phyloP scores from a whole-genome alignment of 768 basidiomycete genomes.

The Rhodotorula babjevae region DNA sequence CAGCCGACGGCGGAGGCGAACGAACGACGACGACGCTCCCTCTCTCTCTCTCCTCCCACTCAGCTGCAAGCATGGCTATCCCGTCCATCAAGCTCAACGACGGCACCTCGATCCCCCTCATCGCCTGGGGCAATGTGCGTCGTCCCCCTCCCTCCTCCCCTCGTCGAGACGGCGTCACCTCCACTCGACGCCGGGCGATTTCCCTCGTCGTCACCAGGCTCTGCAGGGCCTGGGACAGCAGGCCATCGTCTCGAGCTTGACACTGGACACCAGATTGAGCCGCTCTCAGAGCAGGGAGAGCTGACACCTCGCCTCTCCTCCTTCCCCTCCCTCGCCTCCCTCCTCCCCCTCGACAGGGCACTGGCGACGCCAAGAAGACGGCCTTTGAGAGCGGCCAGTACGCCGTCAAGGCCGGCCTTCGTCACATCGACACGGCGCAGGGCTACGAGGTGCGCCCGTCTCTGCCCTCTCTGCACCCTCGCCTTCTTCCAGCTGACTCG shows the following conservation, averaged over 20 bases:
- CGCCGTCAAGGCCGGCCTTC: slow-evolving; percentile 43
- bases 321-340: no score
- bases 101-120: slow-evolving; percentile 43
- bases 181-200: not conserved
- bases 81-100: slow-evolving; percentile 43
- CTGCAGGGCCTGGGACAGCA: no score
- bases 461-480: not conserved
- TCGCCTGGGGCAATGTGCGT: slow-evolving; percentile 43
- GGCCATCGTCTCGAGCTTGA: no score
- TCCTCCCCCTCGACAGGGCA: slow-evolving; percentile 23
- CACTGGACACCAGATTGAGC: no score
- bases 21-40: no score
- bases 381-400: slow-evolving; percentile 33
- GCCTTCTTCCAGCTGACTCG: not conserved
- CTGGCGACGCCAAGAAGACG: slow-evolving; percentile 36
- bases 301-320: not conserved
- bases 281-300: no score
- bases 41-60: not conserved
- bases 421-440: slow-evolving; percentile 32
- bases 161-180: not conserved
- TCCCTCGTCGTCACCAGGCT: no score
- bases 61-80: slow-evolving; percentile 20
- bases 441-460: not conserved
- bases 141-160: not conserved
- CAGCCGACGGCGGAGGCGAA: no score